These are phyloP conservation scores for Lyophyllum atratum DNA, from an alignment of 768 basidiomycete species.

Conservation along the genomic window DNA sequence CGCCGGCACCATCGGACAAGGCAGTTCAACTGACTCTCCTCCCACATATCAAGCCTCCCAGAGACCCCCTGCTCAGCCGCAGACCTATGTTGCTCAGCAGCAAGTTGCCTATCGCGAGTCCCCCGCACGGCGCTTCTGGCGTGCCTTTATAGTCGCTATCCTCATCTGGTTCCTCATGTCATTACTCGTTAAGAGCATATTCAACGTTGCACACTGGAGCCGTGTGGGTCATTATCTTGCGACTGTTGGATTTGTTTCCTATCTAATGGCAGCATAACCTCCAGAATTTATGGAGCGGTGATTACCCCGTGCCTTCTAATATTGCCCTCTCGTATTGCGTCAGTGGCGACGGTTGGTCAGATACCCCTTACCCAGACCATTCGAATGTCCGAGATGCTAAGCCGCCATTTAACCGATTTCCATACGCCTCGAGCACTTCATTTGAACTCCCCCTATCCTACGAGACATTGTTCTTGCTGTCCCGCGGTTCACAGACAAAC, in stretches of 20 bases:
- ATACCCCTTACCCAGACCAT: neutral
- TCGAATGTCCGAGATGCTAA: neutral
- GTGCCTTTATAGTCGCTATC: conserved; percentile 19
- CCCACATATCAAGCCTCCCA: conserved; percentile 11
- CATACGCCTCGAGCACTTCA: conserved; percentile 13
- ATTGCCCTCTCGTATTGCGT: conserved; percentile 13
- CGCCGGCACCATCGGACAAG: conserved; percentile 1
- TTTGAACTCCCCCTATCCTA: conserved; percentile 24
- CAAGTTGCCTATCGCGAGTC: conserved; percentile 10
- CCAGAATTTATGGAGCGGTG: conserved; percentile 13
- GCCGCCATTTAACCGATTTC: neutral
- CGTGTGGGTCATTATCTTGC: conserved; percentile 4
- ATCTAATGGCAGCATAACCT: neutral
- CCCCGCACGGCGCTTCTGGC: conserved; percentile 22
- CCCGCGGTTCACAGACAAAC: conserved; percentile 24
- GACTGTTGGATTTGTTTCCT: neutral
- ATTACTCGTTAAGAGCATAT: conserved; percentile 18
- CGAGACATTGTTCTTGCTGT: conserved; percentile 28
- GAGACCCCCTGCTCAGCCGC: conserved; percentile 3
- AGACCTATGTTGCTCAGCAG: conserved; percentile 2
- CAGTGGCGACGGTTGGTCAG: conserved; percentile 7
- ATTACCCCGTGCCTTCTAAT: conserved; percentile 17
- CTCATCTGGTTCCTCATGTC: conserved; percentile 22
- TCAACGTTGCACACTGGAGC: conserved; percentile 9
- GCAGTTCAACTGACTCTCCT: conserved; percentile 5